Evolutionary conservation across 306 rosid species (phyloP).

Genomic region (Neltuma alba): DNA sequence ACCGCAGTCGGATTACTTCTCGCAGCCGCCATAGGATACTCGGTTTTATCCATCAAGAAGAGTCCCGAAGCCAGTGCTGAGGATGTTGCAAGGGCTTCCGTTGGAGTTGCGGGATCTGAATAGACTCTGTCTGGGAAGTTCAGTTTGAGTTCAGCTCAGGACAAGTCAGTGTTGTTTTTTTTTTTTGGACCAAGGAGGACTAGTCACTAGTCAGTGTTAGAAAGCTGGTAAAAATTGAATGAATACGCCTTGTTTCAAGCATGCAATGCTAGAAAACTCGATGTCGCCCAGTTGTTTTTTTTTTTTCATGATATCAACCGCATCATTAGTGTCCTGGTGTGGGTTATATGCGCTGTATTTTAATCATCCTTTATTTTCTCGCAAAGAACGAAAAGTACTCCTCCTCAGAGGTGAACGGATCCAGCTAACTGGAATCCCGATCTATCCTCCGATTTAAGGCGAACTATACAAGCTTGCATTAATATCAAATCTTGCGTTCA

Average conservation of each 20-base stretch:
- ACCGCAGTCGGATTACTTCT: constrained; percentile 50
- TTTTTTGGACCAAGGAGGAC: too few species aligned
- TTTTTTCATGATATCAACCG: not conserved
- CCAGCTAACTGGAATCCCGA: too few species aligned
- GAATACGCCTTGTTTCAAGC: not conserved
- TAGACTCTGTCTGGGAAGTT: not conserved
- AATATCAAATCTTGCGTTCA: not conserved
- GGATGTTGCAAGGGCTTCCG: not conserved
- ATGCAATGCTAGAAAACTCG: not conserved
- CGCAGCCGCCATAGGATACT: constrained; percentile 17
- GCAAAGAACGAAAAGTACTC: not conserved
- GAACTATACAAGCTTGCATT: not conserved
- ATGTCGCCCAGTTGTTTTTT: not conserved
- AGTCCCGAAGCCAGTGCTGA: not conserved
- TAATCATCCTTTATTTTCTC: not conserved
- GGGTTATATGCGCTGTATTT: not conserved
- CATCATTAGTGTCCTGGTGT: not conserved
- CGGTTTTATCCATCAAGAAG: constrained; percentile 19
- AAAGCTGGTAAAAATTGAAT: not conserved
- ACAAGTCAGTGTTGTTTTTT: not conserved
- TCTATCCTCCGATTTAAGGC: not conserved
- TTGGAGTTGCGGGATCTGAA: not conserved
- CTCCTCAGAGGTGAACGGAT: not conserved
- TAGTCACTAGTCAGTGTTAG: not conserved
- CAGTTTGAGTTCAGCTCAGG: not conserved